Evolutionary conservation across 192 early-diverging fungal genomes (phyloP), one percentile per base, ranked within the genome.

Genomic region (Geranomyces variabilis): DNA sequence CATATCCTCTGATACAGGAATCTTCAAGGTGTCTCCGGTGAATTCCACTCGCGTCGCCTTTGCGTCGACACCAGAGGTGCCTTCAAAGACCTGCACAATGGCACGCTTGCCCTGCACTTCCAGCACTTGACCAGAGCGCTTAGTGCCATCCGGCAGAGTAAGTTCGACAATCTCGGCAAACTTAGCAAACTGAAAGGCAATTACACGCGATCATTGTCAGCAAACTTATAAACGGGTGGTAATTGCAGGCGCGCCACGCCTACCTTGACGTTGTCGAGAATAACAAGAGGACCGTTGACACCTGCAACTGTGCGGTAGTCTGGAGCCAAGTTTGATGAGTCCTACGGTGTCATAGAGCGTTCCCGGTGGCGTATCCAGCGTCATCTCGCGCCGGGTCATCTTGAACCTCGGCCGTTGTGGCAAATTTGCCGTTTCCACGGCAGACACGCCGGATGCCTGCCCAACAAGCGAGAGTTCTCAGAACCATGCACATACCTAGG

Each of bases 1-100:
- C 94, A 99, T 98, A 76, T 99, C 97, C 78, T 99, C 96, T 22
- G 94, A 96, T 29, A 99, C 97, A 6, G 97, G 94, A 78, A 97
- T 97, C 75, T 94, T 94, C 33, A 94, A 84, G 41, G 94, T 93
- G 69, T 98, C 92, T 31, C 97, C 97, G 8, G 94, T 93, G 74
- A 99, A 99, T 78, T 94, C 93, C 41, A 93, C 96, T 56, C 92
- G 93, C 13, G 96, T 98, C 47, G 89, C 85, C 83, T 97, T 99
- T 47, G 94, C 92, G 41, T 99, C 97, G 64, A 99, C 90, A 31
- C 97, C 97, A 21, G 63, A 64, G n/a, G 63, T 64, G 48, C 97
- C 97, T 80, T 99, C 96, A 80, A 97, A 99, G 61, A 97, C 92
- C 86, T 98, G 94, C 67, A 99, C 95, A 49, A 99, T 84, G 33